These are phyloP conservation scores for Detonula confervacea DNA, from an alignment of 352 stramenopile species.

Conservation along the genomic window DNA sequence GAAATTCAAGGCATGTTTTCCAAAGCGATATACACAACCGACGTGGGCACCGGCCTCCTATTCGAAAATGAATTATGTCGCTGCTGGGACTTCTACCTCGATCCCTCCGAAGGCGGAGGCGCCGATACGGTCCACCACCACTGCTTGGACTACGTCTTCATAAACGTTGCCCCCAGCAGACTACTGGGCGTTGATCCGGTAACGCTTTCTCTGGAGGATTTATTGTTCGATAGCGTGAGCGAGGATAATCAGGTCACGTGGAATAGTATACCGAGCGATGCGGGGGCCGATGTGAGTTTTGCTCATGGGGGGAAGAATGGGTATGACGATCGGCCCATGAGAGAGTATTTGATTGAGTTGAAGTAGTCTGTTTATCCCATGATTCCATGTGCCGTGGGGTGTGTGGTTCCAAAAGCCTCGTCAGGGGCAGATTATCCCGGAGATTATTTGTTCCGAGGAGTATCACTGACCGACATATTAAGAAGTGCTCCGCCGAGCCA, in stretches of 20 bases:
- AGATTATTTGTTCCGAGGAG: no score
- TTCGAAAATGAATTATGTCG: slow-evolving; percentile 44
- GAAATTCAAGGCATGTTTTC: slow-evolving; percentile 25
- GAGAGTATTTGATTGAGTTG: slow-evolving; percentile 50
- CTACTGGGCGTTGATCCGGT: slow-evolving; percentile 32
- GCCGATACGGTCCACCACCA: slow-evolving; percentile 43
- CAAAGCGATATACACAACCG: slow-evolving; percentile 32
- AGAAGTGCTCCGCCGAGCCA: no score
- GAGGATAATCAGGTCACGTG: slow-evolving; percentile 48
- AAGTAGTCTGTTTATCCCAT: no score
- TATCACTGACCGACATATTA: no score
- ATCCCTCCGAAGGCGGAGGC: slow-evolving; percentile 26
- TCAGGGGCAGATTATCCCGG: no score
- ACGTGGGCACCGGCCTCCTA: slow-evolving; percentile 38
- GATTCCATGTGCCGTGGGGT: no score
- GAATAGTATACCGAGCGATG: slow-evolving; percentile 31
- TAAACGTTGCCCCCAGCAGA: slow-evolving; percentile 28
- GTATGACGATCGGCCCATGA: slow-evolving; percentile 45
- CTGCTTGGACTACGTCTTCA: slow-evolving; percentile 47
- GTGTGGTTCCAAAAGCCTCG: no score
- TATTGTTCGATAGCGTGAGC: slow-evolving; percentile 41
- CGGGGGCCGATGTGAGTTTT: slow-evolving; percentile 19
- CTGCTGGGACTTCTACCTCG: slow-evolving; percentile 51
- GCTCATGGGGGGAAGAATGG: slow-evolving; percentile 52
- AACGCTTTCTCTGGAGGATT: slow-evolving; percentile 3